Base-by-base conservation (phyloP, 2,329 filamentous ascomycete genomes). In the Colletotrichum gigasporum region DNA sequence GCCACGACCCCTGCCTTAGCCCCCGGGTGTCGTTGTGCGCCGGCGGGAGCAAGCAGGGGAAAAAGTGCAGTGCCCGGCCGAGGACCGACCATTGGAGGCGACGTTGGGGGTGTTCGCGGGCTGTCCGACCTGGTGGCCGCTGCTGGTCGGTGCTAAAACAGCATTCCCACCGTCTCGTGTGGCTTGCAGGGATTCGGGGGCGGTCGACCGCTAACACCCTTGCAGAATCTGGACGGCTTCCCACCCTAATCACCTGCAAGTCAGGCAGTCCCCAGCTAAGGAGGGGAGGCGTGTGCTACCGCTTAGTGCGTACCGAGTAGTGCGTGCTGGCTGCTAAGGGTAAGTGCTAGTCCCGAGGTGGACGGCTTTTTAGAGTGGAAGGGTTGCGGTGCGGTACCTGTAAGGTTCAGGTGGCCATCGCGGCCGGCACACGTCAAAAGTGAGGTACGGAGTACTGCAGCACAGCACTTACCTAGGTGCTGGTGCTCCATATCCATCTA, bases 151-250 rank as follows among this genome's bases (percentile, higher is more conserved):
- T n/a, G n/a, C n/a, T n/a, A n/a, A n/a, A n/a, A n/a, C n/a, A n/a
- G n/a, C 42, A 51, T 47, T 65, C 50, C 50, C 63, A 52, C 63
- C 63, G 37, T 65, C 63, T 57, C 52, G 50, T 65, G 58, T 65
- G 63, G 63, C 63, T 65, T 65, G 58, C 63, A 65, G 34, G 63
- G 58, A 65, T 65, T 7, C 26, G 32, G 16, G 42, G 42, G 35
- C 56, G 56, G 56, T 64, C 44, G 63, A 52, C 58, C 50, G 51
- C 63, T 53, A 57, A 37, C 12, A 56, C 28, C 63, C 63, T 45
- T 65, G 63, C 45, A 62, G 58, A 65, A 65, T 65, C 63, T 65
- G 14, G 57, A 65, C 63, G 63, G 58, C 63, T 65, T 65, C 63
- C 63, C 63, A 65, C 63, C 44, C 45, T 63, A 55, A 63, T 62